Percentiles rank a stretch among this genome's conserved stretches.
Evolutionary conservation across 225 moss, liverwort and hornwort genomes (phyloP).

Genomic region (Bryoerythrophyllum caledonicum): DNA sequence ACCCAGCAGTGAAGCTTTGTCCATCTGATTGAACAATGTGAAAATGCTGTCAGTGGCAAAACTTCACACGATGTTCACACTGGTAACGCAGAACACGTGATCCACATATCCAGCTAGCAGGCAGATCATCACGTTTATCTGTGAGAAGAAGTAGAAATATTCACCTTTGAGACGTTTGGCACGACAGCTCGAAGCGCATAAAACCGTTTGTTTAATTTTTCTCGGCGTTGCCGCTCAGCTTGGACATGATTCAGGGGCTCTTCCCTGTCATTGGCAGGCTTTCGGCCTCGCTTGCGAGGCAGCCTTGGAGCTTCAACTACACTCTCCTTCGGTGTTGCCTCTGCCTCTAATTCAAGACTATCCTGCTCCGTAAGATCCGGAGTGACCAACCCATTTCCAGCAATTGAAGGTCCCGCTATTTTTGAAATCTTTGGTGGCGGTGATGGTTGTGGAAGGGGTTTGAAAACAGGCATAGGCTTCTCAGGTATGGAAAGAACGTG

Average conservation of each 20-base stretch:
- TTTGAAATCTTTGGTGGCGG: conserved; percentile 31
- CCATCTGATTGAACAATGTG: conserved; percentile 56
- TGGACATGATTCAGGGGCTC: conserved; percentile 96
- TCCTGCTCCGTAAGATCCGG: conserved; percentile 56
- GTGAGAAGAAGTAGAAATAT: background rate
- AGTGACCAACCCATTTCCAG: conserved; percentile 46
- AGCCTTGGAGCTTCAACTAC: conserved; percentile 64
- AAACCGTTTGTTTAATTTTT: conserved; percentile 90
- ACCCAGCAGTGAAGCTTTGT: conserved; percentile 86
- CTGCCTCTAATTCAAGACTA: conserved; percentile 60
- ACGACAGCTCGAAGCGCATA: conserved; percentile 89
- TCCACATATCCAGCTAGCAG: conserved; percentile 13
- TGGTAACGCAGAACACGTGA: background rate
- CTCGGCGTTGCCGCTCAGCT: conserved; percentile 89
- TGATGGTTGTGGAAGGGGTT: conserved; percentile 34
- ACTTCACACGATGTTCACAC: conserved; percentile 11
- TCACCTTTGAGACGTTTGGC: conserved; percentile 94
- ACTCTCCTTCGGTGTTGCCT: conserved; percentile 51
- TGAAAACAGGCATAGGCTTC: conserved; percentile 41
- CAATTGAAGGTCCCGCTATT: conserved; percentile 33
- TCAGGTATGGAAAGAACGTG: conserved; percentile 23
- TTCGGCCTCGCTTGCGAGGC: conserved; percentile 91
- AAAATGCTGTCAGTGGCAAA: conserved; percentile 24
- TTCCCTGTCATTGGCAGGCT: conserved; percentile 89
- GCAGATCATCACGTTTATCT: background rate